Conservation (phyloP, 371 early-diverging fungal genomes). For the Basidiobolus meristosporus region DNA sequence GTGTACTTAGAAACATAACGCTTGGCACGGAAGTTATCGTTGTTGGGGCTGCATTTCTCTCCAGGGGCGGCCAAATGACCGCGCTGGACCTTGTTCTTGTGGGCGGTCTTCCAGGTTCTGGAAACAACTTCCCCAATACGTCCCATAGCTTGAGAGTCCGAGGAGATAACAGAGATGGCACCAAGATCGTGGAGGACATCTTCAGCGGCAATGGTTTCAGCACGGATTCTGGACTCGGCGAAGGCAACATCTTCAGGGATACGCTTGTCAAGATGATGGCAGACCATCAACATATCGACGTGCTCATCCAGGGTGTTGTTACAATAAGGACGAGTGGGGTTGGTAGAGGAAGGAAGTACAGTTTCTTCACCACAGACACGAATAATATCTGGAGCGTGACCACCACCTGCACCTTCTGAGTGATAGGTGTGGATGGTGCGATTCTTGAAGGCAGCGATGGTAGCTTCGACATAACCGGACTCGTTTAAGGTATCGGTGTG, state of each 20-base stretch:
- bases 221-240: conserved; percentile 86
- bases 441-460: conserved; percentile 68
- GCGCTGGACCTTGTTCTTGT: too few species aligned
- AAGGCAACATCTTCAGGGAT: conserved; percentile 93
- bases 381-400: too few species aligned
- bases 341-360: conserved; percentile 81
- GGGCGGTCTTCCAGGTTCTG: conserved; percentile 85
- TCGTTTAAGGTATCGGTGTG: conserved; percentile 92
- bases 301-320: conserved; percentile 89
- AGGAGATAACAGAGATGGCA: too few species aligned
- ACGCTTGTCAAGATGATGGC: conserved; percentile 78
- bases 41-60: too few species aligned
- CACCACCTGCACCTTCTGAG: too few species aligned
- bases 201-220: too few species aligned
- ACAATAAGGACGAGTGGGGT: conserved; percentile 82
- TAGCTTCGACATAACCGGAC: conserved; percentile 80
- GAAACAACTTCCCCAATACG: conserved; percentile 78
- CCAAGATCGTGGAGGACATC: too few species aligned
- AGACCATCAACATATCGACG: conserved; percentile 95
- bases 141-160: conserved; percentile 89
- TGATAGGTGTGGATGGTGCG: too few species aligned
- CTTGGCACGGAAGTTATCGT: conserved; percentile 58
- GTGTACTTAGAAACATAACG: conserved; percentile 91
- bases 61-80: too few species aligned
- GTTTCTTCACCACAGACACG: conserved; percentile 53